These are phyloP conservation scores for Gymnopilus junonius DNA, from an alignment of 768 basidiomycete genomes.

Conservation along the genomic window DNA sequence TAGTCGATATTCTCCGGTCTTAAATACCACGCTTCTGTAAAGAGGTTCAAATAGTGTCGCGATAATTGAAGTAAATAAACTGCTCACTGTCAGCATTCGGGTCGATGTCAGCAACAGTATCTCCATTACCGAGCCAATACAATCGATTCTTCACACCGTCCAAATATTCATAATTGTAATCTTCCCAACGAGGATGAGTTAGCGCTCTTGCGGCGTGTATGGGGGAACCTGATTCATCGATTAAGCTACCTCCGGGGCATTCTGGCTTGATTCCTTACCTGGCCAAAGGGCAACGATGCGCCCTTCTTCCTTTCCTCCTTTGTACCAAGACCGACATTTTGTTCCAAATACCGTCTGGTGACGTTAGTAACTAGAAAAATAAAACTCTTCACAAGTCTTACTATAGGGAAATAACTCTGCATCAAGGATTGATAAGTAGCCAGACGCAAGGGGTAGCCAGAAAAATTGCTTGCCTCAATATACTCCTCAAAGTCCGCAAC, in stretches of 20 bases:
- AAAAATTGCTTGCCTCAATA: conserved; percentile 45
- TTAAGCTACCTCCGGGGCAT: neutral
- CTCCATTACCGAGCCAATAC: conserved; percentile 66
- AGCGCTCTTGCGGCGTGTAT: conserved; percentile 55
- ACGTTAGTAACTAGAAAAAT: neutral
- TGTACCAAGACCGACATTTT: conserved; percentile 69
- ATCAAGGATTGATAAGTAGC: conserved; percentile 4
- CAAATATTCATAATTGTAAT: conserved; percentile 55
- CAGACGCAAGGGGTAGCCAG: neutral
- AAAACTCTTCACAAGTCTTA: conserved; percentile 15
- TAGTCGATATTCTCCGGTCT: conserved; percentile 44
- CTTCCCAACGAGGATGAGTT: conserved; percentile 66
- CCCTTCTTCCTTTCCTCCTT: conserved; percentile 61
- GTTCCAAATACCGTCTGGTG: conserved; percentile 60
- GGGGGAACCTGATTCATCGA: conserved; percentile 46
- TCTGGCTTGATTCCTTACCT: conserved; percentile 35
- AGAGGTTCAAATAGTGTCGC: neutral
- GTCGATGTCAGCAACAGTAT: conserved; percentile 52
- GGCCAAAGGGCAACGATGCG: conserved; percentile 64
- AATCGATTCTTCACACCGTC: conserved; percentile 51
- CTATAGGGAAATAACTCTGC: conserved; percentile 53
- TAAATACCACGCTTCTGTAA: conserved; percentile 51
- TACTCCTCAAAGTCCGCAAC: conserved; percentile 66
- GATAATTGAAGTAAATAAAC: neutral
- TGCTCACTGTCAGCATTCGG: conserved; percentile 35